Evolutionary conservation across 768 basidiomycete genomes (phyloP), one percentile per base, ranked within the genome.

Genomic region (Kwoniella pini): DNA sequence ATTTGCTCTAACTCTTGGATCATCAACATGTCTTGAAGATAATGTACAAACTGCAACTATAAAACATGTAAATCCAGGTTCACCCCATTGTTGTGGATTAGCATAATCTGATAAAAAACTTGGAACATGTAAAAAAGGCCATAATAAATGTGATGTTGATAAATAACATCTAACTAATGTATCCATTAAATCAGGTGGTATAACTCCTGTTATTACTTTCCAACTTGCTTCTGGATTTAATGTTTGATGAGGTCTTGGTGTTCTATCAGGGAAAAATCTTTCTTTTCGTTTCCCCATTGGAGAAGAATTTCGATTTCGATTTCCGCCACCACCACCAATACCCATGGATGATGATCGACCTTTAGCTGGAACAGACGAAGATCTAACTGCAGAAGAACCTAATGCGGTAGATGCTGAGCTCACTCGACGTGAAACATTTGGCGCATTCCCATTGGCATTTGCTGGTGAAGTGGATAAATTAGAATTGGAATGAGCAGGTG

Each of bases 21-120:
- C 93, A 73, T 96, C 92, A 65, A 93, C 88, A 76, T 96, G 93
- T 40, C 93, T 84, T 2, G 91, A 94, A 0, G 91, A 88, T 4
- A 96, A 83, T 65, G 91, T 94, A 74, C 92, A 95, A 31, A 94
- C 83, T 1, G 91, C 85, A n/a, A 95, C 90, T 62, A 95, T 90
- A 74, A 94, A 93, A 10, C 91, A 87, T 39, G 89, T 91, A 71
- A 96, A 96, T 9, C 93, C 93, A 7, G 93, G 90, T 79, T 94
- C 91, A 50, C 88, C 90, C 92, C 93, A 95, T 82, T 93, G 93
- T 79, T 86, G 85, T 51, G 93, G 93, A 66, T 92, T 90, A 40
- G 90, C 90, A 75, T 96, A 96, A 78, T 96, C 92, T 36, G 86
- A 83, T 43, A 93, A 82, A 79, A 94, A 95, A 4, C 88, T 87